phyloP scores from a whole-genome alignment of 2,329 filamentous ascomycete genomes.

The Neofusicoccum parvum region DNA sequence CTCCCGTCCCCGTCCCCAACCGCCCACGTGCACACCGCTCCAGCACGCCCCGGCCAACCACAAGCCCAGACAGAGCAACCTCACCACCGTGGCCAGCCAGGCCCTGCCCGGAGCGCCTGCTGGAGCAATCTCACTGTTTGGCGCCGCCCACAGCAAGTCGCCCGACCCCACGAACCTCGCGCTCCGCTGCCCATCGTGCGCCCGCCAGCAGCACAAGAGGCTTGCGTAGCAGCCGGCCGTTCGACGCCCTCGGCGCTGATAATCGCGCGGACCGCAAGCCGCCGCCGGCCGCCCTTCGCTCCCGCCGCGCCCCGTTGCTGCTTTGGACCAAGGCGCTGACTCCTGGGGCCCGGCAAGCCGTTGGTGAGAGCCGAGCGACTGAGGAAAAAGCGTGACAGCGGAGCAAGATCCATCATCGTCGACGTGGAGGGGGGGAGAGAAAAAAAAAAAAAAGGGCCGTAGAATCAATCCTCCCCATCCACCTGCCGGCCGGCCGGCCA shows the following conservation, averaged over 20 bases:
- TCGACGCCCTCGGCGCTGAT: neutral
- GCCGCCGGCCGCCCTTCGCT: slow-evolving; percentile 4
- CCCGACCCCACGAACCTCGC: neutral
- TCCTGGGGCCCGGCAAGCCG: no score
- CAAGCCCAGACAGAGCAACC: neutral
- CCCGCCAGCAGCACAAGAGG: neutral
- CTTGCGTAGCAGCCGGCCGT: neutral
- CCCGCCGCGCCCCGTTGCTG: neutral
- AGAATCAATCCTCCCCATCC: neutral
- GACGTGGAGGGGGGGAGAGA: no score
- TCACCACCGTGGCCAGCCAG: neutral
- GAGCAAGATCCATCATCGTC: neutral
- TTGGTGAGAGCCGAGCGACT: no score
- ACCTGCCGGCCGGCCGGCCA: neutral
- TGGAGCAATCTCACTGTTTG: neutral
- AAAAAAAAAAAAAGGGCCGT: neutral
- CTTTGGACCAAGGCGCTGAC: no score
- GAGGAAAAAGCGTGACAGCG: neutral
- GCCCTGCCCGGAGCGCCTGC: slow-evolving; percentile 7
- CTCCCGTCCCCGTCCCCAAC: slow-evolving; percentile 6
- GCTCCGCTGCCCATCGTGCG: neutral
- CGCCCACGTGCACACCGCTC: slow-evolving; percentile 15
- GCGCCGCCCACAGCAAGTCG: neutral
- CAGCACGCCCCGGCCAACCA: slow-evolving; percentile 8
- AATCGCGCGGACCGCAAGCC: slow-evolving; percentile 16